phyloP scores from a whole-genome alignment of 352 stramenopile species.

The Proteromonas lacertae region DNA sequence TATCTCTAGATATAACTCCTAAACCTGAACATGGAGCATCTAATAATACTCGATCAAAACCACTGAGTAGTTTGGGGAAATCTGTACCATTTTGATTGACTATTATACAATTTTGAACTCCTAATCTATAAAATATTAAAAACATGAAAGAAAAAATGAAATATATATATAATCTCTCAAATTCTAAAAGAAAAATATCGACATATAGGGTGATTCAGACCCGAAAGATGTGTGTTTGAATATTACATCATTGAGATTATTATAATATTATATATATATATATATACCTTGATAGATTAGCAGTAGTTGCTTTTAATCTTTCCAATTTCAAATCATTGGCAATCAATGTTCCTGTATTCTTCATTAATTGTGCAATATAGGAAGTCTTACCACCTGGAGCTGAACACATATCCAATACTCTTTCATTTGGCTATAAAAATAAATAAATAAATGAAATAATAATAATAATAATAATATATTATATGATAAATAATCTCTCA shows the following conservation, averaged over 20 bases:
- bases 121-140: slow-evolving; percentile 88
- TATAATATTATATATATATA: too few relatives aligned
- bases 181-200: too few relatives aligned
- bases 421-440: slow-evolving; percentile 22
- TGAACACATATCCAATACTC: slow-evolving; percentile 85
- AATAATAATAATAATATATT: too few relatives aligned
- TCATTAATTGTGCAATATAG: slow-evolving; percentile 97
- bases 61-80: slow-evolving; percentile 53
- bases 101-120: slow-evolving; percentile 83
- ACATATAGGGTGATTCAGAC: too few relatives aligned
- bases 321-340: slow-evolving; percentile 71
- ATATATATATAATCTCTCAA: too few relatives aligned
- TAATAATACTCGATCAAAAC: slow-evolving; percentile 87
- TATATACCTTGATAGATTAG: too few relatives aligned
- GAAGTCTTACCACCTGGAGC: slow-evolving; percentile 94
- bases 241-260: too few relatives aligned
- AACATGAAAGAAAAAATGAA: too few relatives aligned
- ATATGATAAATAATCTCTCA: too few relatives aligned
- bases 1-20: slow-evolving; percentile 87
- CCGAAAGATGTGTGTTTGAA: too few relatives aligned
- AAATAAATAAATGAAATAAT: too few relatives aligned
- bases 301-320: slow-evolving; percentile 63
- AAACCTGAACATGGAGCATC: slow-evolving; percentile 89
- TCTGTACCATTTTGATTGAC: slow-evolving; percentile 78
- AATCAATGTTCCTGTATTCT: slow-evolving; percentile 86